These are phyloP conservation scores for Debaryomyces maramus DNA, from an alignment of 805 yeast species.

Conservation along the genomic window DNA sequence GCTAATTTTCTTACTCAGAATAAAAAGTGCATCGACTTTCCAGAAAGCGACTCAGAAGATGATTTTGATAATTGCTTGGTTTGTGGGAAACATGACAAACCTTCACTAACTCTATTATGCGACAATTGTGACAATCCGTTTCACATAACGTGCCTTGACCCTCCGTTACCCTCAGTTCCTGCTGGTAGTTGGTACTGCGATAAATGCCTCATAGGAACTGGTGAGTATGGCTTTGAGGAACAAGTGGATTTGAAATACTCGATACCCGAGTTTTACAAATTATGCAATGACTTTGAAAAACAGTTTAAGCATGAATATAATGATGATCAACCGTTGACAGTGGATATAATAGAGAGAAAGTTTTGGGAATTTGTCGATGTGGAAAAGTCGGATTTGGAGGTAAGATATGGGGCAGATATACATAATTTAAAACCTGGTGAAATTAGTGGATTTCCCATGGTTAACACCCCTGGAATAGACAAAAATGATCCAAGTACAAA, in stretches of 20 bases:
- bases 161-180: conserved; percentile 55
- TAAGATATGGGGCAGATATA: conserved; percentile 83
- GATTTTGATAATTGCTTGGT: conserved; percentile 44
- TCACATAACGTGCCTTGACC: conserved; percentile 68
- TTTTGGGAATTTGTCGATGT: conserved; percentile 61
- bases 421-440: conserved; percentile 65
- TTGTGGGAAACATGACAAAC: conserved; percentile 49
- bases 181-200: conserved; percentile 77
- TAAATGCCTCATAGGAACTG: conserved; percentile 80
- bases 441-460: conserved; percentile 73
- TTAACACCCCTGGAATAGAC: conserved; percentile 18
- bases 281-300: conserved; percentile 50
- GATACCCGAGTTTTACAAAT: conserved; percentile 57
- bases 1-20: conserved; percentile 31
- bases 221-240: conserved; percentile 86
- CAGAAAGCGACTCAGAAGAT: conserved; percentile 31
- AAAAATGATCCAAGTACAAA: conserved; percentile 15
- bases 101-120: conserved; percentile 56
- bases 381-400: conserved; percentile 50
- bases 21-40: conserved; percentile 27
- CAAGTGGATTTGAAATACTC: conserved; percentile 51
- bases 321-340: conserved; percentile 29
- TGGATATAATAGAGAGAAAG: conserved; percentile 54
- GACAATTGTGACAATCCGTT: conserved; percentile 71
- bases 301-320: conserved; percentile 40